Evolutionary conservation across 306 rosid species (phyloP), one percentile per base, ranked within the genome.

Genomic region (Lagenaria siceraria): DNA sequence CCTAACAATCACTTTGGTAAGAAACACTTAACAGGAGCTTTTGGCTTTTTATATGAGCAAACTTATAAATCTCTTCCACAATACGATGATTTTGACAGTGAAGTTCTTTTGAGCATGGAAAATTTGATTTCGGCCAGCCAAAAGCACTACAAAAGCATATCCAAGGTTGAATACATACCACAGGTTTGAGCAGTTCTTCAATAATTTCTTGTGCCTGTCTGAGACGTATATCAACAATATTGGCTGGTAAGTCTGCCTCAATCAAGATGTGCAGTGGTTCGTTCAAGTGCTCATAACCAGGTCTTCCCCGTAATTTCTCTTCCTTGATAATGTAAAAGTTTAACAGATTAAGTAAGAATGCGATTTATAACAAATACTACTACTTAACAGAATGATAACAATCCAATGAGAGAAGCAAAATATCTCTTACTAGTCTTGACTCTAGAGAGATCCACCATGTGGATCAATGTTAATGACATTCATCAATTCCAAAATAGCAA

Each of bases 191-290:
- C 80, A 93, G 83, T 86, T 93, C 97, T 85, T 93, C 97, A 8
- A 93, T 93, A 75, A 93, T 90, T 84, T 93, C 98, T 77, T 91
- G 98, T 11, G 98, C 98, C 85, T 93, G 98, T 80, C 96, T 87
- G 84, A 93, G 92, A 87, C 91, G 90, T n/a, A 89, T 46, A 73
- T 91, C 98, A 81, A 88, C 91, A 79, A 93, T 73, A 83, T 84
- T 93, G 75, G 90, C 96, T 78, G 97, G 97, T 64, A 93, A 88
- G 82, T 93, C 98, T 22, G 93, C 98, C 82, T 93, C 98, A 27
- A 93, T 91, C 80, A 93, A 84, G 79, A 93, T 93, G 83, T 93
- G 98, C 58, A 93, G 92, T 1, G 96, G 96, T 81, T 93, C 98
- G 40, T 89, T 93, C 81, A 93, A 90, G 81, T 93, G 98, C 82